phyloP scores from a whole-genome alignment of 495 filamentous ascomycete species.

The Neurospora africana region DNA sequence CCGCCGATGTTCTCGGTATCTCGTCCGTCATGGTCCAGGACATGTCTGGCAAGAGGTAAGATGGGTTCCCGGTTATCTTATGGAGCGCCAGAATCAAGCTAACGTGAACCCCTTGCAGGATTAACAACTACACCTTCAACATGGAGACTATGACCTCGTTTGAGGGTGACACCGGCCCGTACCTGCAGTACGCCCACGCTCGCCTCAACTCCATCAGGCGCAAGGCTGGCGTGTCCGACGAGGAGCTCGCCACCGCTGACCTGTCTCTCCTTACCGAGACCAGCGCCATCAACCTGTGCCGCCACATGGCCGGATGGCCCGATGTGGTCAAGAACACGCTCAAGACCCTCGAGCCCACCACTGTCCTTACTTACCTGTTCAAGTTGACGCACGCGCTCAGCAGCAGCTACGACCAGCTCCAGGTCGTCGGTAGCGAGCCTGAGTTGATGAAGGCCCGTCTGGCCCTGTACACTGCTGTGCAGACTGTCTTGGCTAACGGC shows the following conservation, averaged over 20 bases:
- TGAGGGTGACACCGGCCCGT: slow-evolving; percentile 60
- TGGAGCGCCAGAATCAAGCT: background rate
- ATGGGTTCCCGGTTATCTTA: background rate
- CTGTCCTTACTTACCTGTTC: slow-evolving; percentile 73
- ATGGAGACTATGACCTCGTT: slow-evolving; percentile 58
- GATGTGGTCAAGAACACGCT: slow-evolving; percentile 54
- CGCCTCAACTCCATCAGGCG: slow-evolving; percentile 53
- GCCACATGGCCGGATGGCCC: slow-evolving; percentile 52
- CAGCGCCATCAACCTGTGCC: slow-evolving; percentile 50
- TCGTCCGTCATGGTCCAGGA: slow-evolving; percentile 57
- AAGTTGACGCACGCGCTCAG: slow-evolving; percentile 79
- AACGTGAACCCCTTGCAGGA: slow-evolving; percentile 23
- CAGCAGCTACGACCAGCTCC: slow-evolving; percentile 71
- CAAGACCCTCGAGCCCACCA: slow-evolving; percentile 54
- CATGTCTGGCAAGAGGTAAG: slow-evolving; percentile 53
- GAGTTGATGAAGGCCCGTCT: slow-evolving; percentile 67
- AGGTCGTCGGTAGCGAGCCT: slow-evolving; percentile 63
- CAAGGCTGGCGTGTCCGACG: slow-evolving; percentile 37
- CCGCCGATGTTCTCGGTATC: slow-evolving; percentile 50
- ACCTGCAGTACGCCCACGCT: slow-evolving; percentile 60
- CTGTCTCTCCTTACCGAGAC: slow-evolving; percentile 46
- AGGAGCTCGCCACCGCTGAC: slow-evolving; percentile 47
- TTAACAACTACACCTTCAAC: slow-evolving; percentile 55
- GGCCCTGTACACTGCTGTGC: slow-evolving; percentile 71
- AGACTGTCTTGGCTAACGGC: slow-evolving; percentile 70